phyloP scores from a whole-genome alignment of 176 grass and related monocot species.

The Lolium perenne region DNA sequence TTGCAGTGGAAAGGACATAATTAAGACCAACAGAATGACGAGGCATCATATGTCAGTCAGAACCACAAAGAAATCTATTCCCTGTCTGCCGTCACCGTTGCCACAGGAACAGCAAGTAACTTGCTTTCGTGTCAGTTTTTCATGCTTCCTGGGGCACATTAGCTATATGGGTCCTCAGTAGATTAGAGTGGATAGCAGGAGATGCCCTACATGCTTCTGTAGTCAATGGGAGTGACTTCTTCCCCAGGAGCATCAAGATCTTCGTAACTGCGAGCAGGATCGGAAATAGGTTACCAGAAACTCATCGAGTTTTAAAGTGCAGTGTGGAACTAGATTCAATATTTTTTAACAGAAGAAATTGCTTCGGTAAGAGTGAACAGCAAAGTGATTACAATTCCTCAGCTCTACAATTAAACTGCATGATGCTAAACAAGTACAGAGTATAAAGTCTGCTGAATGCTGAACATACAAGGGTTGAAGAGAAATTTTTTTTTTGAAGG shows the following conservation, averaged over 20 bases:
- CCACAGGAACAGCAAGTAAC: conserved; percentile 2
- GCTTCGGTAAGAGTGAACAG: not conserved
- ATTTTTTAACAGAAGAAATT: not conserved
- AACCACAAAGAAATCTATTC: not conserved
- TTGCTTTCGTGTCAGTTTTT: conserved; percentile 9
- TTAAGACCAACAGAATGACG: not conserved
- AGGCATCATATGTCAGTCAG: not conserved
- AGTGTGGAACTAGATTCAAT: not conserved
- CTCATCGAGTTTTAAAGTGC: not conserved
- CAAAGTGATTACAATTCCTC: not conserved
- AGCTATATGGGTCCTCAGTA: not conserved
- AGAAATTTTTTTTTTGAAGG: too few species aligned
- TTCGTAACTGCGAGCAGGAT: conserved; percentile 62
- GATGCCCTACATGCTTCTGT: conserved; percentile 69
- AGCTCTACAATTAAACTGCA: not conserved
- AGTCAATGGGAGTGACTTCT: conserved; percentile 73
- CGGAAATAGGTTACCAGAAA: conserved; percentile 1
- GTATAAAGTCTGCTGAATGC: not conserved
- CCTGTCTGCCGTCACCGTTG: not conserved
- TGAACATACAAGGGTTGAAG: not conserved
- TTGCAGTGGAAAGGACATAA: too few species aligned
- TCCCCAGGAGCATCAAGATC: conserved; percentile 77
- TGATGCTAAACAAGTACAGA: not conserved
- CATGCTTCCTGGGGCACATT: not conserved
- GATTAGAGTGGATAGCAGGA: conserved; percentile 1